Conservation (phyloP, 345 rosid species). For the Acer campestre region DNA sequence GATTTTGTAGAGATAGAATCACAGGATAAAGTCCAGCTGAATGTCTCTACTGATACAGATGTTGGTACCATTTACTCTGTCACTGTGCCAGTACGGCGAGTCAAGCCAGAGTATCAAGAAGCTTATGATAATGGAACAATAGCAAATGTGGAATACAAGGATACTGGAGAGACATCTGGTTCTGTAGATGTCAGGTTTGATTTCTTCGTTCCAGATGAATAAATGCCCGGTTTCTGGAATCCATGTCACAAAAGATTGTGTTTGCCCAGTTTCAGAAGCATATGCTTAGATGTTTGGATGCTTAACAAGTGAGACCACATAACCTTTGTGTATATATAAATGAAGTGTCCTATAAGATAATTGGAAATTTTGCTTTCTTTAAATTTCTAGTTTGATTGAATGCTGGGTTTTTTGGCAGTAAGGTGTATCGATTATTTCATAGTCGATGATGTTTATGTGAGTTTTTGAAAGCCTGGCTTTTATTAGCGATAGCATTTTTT, state of each 20-base stretch:
- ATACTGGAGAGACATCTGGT: slow-evolving; percentile 66
- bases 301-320: slow-evolving; percentile 27
- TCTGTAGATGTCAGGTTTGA: slow-evolving; percentile 90
- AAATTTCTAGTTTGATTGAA: slow-evolving; percentile 3
- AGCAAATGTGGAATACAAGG: slow-evolving; percentile 77
- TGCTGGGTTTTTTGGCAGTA: background rate
- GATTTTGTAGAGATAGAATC: slow-evolving; percentile 96
- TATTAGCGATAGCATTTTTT: too few species aligned
- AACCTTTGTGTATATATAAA: slow-evolving; percentile 51
- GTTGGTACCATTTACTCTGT: slow-evolving; percentile 94
- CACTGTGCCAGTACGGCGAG: slow-evolving; percentile 89
- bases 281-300: slow-evolving; percentile 22
- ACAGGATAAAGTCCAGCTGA: slow-evolving; percentile 93
- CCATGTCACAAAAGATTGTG: slow-evolving; percentile 12
- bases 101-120: slow-evolving; percentile 80
- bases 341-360: slow-evolving; percentile 22
- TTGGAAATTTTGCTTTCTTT: slow-evolving; percentile 24
- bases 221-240: slow-evolving; percentile 22
- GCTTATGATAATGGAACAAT: slow-evolving; percentile 62
- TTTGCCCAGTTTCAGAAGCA: slow-evolving; percentile 6
- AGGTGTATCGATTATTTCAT: background rate
- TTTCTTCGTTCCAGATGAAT: slow-evolving; percentile 83
- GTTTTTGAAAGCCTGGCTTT: background rate
- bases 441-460: background rate
- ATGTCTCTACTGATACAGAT: slow-evolving; percentile 78